Evolutionary conservation across 306 rosid genomes (phyloP).

Genomic region (Vigna hirtella): DNA sequence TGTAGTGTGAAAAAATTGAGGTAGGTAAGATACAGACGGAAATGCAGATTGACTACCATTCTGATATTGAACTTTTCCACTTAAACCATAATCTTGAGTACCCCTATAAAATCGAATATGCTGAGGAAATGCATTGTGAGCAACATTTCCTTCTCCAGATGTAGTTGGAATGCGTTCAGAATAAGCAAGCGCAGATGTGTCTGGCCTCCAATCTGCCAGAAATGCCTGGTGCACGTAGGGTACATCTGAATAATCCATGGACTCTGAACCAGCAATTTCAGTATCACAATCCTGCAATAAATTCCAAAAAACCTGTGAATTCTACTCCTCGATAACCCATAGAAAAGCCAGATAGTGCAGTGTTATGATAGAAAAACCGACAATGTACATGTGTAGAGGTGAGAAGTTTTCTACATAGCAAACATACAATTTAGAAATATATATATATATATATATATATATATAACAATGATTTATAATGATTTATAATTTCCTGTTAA

Average conservation of each 20-base stretch:
- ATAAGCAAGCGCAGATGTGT: conserved; percentile 47
- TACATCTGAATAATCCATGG: conserved; percentile 61
- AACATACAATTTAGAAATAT: neutral
- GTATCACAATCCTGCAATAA: conserved; percentile 65
- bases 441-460: neutral
- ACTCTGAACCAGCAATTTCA: conserved; percentile 60
- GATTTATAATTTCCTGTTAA: conserved; percentile 30
- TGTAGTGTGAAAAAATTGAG: conserved; percentile 53
- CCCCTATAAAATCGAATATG: conserved; percentile 46
- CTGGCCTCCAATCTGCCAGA: conserved; percentile 90
- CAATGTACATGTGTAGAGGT: conserved; percentile 10
- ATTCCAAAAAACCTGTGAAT: conserved; percentile 45
- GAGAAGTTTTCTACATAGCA: conserved; percentile 20
- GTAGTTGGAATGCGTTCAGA: conserved; percentile 49
- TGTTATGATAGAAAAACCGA: conserved; percentile 33
- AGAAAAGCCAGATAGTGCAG: conserved; percentile 25
- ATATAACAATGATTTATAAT: conserved; percentile 17
- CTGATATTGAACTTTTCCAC: conserved; percentile 56
- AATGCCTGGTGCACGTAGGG: conserved; percentile 81
- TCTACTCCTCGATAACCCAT: conserved; percentile 36
- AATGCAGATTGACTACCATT: conserved; percentile 49
- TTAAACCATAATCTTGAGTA: conserved; percentile 42
- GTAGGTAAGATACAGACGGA: conserved; percentile 51
- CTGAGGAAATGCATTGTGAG: conserved; percentile 45
- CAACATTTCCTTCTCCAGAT: conserved; percentile 57